Percentiles rank a stretch among this genome's conserved stretches.
These are phyloP conservation scores for Nepenthes alata DNA, from an alignment of 179 eudicot genomes.

Conservation along the genomic window DNA sequence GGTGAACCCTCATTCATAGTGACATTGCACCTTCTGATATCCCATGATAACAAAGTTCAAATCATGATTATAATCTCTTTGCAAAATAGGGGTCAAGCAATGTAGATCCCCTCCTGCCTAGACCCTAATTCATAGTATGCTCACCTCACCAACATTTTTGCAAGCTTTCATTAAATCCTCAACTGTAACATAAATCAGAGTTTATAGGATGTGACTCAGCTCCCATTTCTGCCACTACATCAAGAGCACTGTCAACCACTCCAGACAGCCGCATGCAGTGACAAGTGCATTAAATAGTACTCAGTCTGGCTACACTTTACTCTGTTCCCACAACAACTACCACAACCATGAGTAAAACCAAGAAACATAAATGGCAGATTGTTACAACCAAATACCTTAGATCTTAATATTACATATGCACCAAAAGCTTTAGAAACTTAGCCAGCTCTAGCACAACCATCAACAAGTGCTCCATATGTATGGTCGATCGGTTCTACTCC, in stretches of 20 bases:
- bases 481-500: conserved; percentile 83
- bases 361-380: background rate
- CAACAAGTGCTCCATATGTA: conserved; percentile 94
- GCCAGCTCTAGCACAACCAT: conserved; percentile 96
- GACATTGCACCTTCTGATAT: no score
- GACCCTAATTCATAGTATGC: conserved; percentile 5
- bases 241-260: conserved; percentile 96
- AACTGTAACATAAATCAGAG: conserved; percentile 80
- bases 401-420: conserved; percentile 93
- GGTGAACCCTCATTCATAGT: no score
- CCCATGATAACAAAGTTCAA: no score
- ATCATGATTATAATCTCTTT: no score
- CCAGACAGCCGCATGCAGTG: conserved; percentile 97
- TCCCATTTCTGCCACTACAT: conserved; percentile 82
- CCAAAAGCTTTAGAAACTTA: conserved; percentile 98
- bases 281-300: conserved; percentile 95
- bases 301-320: conserved; percentile 98
- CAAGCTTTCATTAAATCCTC: conserved; percentile 94
- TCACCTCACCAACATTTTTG: conserved; percentile 69
- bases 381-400: conserved; percentile 50
- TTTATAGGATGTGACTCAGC: conserved; percentile 65
- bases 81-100: no score
- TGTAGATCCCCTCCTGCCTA: no score
- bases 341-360: conserved; percentile 1
- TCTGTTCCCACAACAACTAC: conserved; percentile 38